Percentiles rank a stretch among this genome's conserved stretches.
Evolutionary conservation across 768 basidiomycete species (phyloP).

Genomic region (Tricholoma sp.): DNA sequence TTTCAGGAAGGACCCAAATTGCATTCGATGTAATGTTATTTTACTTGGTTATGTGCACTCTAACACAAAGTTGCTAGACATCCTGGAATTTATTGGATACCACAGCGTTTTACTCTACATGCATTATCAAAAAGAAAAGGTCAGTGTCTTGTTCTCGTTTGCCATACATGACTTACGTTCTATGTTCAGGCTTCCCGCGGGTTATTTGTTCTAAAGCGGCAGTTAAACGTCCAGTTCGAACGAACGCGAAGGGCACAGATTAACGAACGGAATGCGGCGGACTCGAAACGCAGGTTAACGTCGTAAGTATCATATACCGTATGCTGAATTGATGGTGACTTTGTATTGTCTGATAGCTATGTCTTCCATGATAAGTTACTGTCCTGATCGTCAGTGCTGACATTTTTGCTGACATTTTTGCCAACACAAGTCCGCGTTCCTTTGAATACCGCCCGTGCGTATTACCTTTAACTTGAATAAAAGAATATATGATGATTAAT

Average conservation of each 20-base stretch:
- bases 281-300: conserved; percentile 77
- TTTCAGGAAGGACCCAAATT: conserved; percentile 9
- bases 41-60: background rate
- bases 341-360: conserved; percentile 36
- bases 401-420: conserved; percentile 14
- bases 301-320: conserved; percentile 43
- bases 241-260: conserved; percentile 49
- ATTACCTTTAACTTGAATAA: background rate
- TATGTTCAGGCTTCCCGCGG: conserved; percentile 38
- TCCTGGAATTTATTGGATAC: conserved; percentile 49
- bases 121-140: conserved; percentile 25
- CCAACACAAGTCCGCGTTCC: conserved; percentile 71
- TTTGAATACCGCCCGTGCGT: conserved; percentile 66
- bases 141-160: conserved; percentile 24
- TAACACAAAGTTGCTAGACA: conserved; percentile 22
- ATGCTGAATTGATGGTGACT: background rate
- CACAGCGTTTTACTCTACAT: conserved; percentile 54
- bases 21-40: conserved; percentile 11
- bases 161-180: conserved; percentile 13
- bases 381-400: background rate
- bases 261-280: conserved; percentile 64
- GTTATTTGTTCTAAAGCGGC: conserved; percentile 27
- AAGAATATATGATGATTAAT: background rate
- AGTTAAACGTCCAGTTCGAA: conserved; percentile 17
- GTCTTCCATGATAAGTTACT: conserved; percentile 59